Evolutionary conservation across 257 asterid species (phyloP).

Genomic region (Solanum bulbocastanum): DNA sequence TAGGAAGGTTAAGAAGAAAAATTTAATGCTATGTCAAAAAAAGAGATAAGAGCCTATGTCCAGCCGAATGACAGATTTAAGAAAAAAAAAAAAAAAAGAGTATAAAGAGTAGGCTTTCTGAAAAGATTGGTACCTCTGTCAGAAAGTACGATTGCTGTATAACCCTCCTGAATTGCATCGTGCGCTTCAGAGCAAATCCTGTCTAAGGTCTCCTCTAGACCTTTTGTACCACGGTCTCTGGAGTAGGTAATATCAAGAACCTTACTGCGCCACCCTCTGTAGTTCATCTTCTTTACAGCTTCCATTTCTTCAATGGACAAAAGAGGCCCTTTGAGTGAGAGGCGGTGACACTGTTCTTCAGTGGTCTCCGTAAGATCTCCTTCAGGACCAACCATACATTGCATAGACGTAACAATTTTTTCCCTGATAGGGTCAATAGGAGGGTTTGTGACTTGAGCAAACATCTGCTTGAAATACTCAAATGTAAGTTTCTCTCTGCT

Average conservation of each 20-base stretch:
- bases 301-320: conserved; percentile 82
- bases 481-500: conserved; percentile 85
- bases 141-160: conserved; percentile 76
- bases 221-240: conserved; percentile 59
- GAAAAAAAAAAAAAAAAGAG: not conserved
- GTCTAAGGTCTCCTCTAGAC: conserved; percentile 87
- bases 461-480: conserved; percentile 98
- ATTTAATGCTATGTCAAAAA: not conserved
- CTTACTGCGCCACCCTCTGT: conserved; percentile 95
- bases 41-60: not conserved
- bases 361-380: conserved; percentile 98
- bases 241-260: conserved; percentile 87
- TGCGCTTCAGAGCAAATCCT: conserved; percentile 88
- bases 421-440: conserved; percentile 98
- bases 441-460: conserved; percentile 98
- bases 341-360: conserved; percentile 93
- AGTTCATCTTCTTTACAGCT: conserved; percentile 81
- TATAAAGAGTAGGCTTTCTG: not conserved
- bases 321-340: conserved; percentile 88
- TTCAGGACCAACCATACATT: conserved; percentile 99
- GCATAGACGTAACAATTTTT: conserved; percentile 96
- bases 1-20: conserved; percentile 12
- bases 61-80: not conserved
- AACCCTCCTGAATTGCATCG: conserved; percentile 82
- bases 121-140: conserved; percentile 61